phyloP scores from a whole-genome alignment of 202 grass and related monocot genomes.

The Dendrocalamus latiflorus region DNA sequence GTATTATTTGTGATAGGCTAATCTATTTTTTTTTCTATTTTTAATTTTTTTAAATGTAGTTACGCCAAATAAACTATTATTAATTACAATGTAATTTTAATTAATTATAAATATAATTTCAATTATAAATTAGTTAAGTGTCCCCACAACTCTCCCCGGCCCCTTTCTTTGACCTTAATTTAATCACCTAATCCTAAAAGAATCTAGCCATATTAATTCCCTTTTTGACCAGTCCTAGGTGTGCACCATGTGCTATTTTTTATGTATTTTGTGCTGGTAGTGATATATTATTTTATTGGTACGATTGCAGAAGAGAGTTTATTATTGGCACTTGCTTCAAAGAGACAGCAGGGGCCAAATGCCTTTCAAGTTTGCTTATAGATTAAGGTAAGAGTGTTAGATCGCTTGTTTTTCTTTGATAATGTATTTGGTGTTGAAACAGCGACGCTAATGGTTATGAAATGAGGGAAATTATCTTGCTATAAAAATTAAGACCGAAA shows the following conservation, averaged over 20 bases:
- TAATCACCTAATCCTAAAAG: slow-evolving; percentile 49
- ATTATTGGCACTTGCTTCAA: slow-evolving; percentile 45
- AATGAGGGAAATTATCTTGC: not conserved
- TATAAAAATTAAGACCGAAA: not conserved
- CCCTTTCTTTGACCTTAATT: slow-evolving; percentile 42
- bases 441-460: slow-evolving; percentile 12
- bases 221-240: slow-evolving; percentile 43
- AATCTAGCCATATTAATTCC: slow-evolving; percentile 40
- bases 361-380: slow-evolving; percentile 37
- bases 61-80: too few species aligned
- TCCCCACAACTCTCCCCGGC: slow-evolving; percentile 12
- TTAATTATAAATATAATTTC: too few species aligned
- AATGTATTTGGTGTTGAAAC: slow-evolving; percentile 18
- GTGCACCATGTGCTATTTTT: slow-evolving; percentile 11
- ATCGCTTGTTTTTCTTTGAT: not conserved
- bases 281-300: slow-evolving; percentile 45
- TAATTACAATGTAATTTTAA: too few species aligned
- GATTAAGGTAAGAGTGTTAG: slow-evolving; percentile 13
- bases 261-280: slow-evolving; percentile 16
- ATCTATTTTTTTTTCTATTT: too few species aligned
- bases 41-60: too few species aligned
- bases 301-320: slow-evolving; percentile 9
- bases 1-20: too few species aligned
- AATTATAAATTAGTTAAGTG: too few species aligned
- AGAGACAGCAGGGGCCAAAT: slow-evolving; percentile 16